Conservation (phyloP, 257 asterid species). For the Misopates orontium region DNA sequence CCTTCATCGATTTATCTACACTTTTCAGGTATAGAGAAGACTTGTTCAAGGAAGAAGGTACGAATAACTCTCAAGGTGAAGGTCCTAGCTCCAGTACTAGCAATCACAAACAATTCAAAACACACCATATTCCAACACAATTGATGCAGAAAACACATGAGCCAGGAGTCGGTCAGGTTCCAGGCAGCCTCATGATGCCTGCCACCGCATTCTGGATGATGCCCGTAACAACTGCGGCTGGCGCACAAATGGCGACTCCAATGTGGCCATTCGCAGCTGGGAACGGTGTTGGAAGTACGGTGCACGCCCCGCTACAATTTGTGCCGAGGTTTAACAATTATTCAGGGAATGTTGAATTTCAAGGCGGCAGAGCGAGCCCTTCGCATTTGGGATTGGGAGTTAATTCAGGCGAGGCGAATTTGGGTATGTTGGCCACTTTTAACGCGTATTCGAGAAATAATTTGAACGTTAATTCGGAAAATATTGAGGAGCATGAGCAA, state of each 20-base stretch:
- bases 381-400: constrained; percentile 59
- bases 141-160: constrained; percentile 36
- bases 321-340: constrained; percentile 60
- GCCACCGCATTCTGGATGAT: constrained; percentile 73
- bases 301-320: constrained; percentile 45
- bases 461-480: constrained; percentile 40
- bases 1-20: no score
- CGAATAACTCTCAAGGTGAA: constrained; percentile 39
- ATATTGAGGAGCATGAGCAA: constrained; percentile 35
- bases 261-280: constrained; percentile 64
- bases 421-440: constrained; percentile 68
- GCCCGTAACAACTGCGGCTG: constrained; percentile 41
- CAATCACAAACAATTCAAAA: constrained; percentile 44
- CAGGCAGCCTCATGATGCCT: constrained; percentile 41
- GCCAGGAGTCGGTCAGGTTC: constrained; percentile 34
- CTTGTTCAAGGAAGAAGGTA: constrained; percentile 57
- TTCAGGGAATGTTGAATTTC: constrained; percentile 47
- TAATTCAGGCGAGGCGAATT: constrained; percentile 47
- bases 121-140: constrained; percentile 21
- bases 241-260: constrained; percentile 30
- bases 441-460: constrained; percentile 53
- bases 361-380: no score
- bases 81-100: constrained; percentile 53
- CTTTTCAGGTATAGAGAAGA: constrained; percentile 51
- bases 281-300: constrained; percentile 19